These are phyloP conservation scores for Paraurostyla sp. DNA, from an alignment of 73 alveolate species.

Conservation along the genomic window DNA sequence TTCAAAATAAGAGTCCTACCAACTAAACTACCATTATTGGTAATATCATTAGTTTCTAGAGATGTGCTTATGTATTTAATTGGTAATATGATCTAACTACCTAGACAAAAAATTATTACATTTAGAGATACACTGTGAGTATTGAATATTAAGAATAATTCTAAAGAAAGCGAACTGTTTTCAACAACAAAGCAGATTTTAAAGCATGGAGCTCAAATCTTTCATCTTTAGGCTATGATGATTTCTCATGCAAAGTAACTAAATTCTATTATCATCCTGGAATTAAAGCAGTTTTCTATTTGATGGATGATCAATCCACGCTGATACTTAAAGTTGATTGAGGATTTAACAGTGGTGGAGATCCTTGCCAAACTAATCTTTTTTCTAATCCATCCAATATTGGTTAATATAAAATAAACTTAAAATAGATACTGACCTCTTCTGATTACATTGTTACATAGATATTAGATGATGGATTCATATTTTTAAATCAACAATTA, in stretches of 20 bases:
- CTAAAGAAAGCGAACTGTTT: background rate
- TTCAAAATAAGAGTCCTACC: background rate
- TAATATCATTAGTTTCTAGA: background rate
- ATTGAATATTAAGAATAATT: conserved; percentile 2
- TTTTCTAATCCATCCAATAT: background rate
- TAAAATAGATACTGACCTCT: background rate
- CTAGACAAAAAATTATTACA: background rate
- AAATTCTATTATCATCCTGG: conserved; percentile 46
- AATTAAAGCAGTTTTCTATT: background rate
- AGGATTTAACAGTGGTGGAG: background rate
- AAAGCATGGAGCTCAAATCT: background rate
- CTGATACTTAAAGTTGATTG: conserved; percentile 2
- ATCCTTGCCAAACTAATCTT: conserved; percentile 21
- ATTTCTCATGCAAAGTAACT: conserved; percentile 3
- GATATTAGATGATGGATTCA: too few relatives aligned
- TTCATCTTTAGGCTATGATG: background rate
- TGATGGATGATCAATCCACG: conserved; percentile 1
- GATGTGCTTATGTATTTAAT: conserved; percentile 19
- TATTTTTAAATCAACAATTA: too few relatives aligned
- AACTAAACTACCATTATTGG: background rate
- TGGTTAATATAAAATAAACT: background rate
- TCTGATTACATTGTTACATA: background rate
- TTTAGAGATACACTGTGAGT: background rate
- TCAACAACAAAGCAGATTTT: background rate
- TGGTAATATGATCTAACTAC: background rate